Evolutionary conservation across 2,329 filamentous ascomycete species (phyloP).

Genomic region (Ceratocystis ficicola): DNA sequence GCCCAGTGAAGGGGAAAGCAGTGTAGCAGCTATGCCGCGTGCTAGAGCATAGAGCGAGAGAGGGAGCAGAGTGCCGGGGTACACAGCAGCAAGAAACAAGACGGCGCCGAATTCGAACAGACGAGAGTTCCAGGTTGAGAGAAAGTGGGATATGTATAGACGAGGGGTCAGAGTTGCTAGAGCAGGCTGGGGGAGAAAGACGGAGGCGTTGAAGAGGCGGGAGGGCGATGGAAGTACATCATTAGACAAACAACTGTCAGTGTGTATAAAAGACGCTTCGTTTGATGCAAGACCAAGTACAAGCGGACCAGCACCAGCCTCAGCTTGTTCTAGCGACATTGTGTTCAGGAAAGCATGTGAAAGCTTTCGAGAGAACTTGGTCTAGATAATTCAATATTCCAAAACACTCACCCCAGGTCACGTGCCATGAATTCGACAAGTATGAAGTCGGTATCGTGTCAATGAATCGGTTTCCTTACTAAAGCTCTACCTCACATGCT

Average conservation of each 20-base stretch:
- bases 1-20: constrained; percentile 49
- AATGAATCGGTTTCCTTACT: too few species aligned
- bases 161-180: constrained; percentile 23
- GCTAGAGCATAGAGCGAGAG: constrained; percentile 57
- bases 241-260: too few species aligned
- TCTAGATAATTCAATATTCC: too few species aligned
- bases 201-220: neutral
- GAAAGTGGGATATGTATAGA: constrained; percentile 47
- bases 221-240: too few species aligned
- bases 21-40: constrained; percentile 44
- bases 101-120: constrained; percentile 53
- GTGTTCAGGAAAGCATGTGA: neutral
- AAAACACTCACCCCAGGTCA: too few species aligned
- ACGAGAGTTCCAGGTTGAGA: constrained; percentile 54
- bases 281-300: too few species aligned
- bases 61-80: constrained; percentile 48
- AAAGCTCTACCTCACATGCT: too few species aligned
- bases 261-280: too few species aligned
- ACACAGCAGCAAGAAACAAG: constrained; percentile 45
- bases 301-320: neutral
- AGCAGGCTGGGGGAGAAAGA: neutral
- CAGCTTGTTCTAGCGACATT: neutral
- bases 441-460: too few species aligned
- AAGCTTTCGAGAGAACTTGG: neutral
- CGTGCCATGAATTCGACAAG: too few species aligned